Conservation (phyloP, 495 filamentous ascomycete genomes). For the Hypomontagnella submonticulosa region DNA sequence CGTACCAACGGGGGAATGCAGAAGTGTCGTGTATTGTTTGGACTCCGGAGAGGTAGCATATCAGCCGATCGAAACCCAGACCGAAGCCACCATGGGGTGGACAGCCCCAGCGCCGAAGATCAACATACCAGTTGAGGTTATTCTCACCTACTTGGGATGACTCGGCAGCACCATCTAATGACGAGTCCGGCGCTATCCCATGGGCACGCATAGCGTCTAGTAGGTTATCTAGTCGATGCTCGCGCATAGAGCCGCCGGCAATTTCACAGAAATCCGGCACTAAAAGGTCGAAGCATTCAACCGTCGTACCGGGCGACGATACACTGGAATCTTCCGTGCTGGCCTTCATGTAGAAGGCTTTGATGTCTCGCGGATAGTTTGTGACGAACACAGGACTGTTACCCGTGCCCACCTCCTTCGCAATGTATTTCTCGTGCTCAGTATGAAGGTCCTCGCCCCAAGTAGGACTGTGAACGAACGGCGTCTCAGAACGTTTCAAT, state of each 20-base stretch:
- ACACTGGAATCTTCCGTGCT: constrained; percentile 8
- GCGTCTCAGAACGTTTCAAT: constrained; percentile 69
- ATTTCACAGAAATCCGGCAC: constrained; percentile 91
- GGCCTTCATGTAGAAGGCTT: constrained; percentile 94
- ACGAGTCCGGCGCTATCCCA: constrained; percentile 48
- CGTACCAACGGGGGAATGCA: constrained; percentile 88
- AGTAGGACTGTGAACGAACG: constrained; percentile 72
- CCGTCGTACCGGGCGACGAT: constrained; percentile 64
- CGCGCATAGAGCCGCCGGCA: constrained; percentile 91
- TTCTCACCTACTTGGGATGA: constrained; percentile 52
- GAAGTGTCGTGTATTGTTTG: constrained; percentile 87
- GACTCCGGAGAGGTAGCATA: constrained; percentile 86
- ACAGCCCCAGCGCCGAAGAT: constrained; percentile 91
- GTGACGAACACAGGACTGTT: constrained; percentile 87
- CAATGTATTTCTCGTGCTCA: constrained; percentile 93
- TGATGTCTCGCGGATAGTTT: constrained; percentile 84
- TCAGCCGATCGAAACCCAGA: constrained; percentile 88
- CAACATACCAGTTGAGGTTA: constrained; percentile 88
- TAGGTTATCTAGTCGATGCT: constrained; percentile 80
- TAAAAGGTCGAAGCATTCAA: constrained; percentile 95
- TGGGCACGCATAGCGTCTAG: constrained; percentile 76
- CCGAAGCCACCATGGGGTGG: constrained; percentile 98
- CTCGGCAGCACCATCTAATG: constrained; percentile 11
- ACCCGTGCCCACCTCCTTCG: constrained; percentile 68
- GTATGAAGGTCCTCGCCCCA: constrained; percentile 84